Evolutionary conservation across 2,329 filamentous ascomycete species (phyloP).

Genomic region (Moelleriella libera): DNA sequence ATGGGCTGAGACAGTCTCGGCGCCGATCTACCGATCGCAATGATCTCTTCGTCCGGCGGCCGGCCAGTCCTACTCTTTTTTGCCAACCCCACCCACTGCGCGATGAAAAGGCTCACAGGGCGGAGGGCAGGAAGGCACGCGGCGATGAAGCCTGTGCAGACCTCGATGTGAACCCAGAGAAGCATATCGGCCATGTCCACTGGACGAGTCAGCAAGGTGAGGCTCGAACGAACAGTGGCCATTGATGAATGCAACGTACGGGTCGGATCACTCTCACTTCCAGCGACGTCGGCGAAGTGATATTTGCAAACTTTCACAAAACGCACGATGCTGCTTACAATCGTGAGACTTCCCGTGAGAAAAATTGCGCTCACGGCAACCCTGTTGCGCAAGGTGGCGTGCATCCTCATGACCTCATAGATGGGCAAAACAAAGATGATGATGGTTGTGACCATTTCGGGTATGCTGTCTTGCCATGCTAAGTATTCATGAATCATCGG

Average conservation of each 20-base stretch:
- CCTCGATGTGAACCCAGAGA: background rate
- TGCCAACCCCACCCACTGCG: background rate
- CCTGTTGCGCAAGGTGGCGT: background rate
- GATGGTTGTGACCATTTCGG: background rate
- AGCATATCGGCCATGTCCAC: background rate
- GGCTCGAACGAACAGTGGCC: no score
- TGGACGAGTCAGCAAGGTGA: background rate
- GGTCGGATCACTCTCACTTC: background rate
- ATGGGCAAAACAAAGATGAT: background rate
- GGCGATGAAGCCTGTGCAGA: background rate
- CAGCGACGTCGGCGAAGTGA: background rate
- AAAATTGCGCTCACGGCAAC: background rate
- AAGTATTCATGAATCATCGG: background rate
- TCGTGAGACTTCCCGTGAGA: background rate
- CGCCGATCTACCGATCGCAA: background rate
- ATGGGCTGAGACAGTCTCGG: no score
- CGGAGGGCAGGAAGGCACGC: background rate
- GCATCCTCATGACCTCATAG: background rate
- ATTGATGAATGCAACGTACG: background rate
- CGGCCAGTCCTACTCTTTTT: background rate
- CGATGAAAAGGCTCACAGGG: background rate
- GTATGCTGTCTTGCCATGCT: background rate
- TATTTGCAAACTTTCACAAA: background rate
- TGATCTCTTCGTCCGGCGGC: background rate
- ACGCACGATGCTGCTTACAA: background rate